Evolutionary conservation across 768 basidiomycete species (phyloP).

Genomic region (Zangia roseola): DNA sequence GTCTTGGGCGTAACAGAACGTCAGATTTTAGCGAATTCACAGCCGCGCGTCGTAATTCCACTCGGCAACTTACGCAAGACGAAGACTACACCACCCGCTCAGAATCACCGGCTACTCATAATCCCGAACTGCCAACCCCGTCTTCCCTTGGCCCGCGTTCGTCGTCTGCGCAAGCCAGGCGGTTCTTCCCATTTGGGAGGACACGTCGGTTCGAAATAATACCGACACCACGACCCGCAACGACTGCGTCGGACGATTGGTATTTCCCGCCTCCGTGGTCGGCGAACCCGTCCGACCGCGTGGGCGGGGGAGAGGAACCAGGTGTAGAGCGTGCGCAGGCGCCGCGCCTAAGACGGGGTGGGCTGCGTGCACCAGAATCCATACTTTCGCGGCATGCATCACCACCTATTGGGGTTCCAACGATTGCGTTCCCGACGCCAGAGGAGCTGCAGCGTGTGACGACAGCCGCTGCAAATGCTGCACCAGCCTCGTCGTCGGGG

Average conservation of each 20-base stretch:
- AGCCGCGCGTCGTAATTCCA: constrained; percentile 56
- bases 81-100: constrained; percentile 20
- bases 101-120: constrained; percentile 4
- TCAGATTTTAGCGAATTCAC: constrained; percentile 77
- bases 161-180: constrained; percentile 34
- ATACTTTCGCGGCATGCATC: constrained; percentile 49
- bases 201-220: constrained; percentile 43
- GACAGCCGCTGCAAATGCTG: background rate
- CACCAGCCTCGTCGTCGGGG: background rate
- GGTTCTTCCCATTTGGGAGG: constrained; percentile 58
- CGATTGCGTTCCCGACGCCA: constrained; percentile 19
- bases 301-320: constrained; percentile 27
- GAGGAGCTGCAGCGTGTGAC: constrained; percentile 23
- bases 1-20: constrained; percentile 50
- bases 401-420: constrained; percentile 26
- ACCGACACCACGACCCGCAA: constrained; percentile 30
- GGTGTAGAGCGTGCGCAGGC: constrained; percentile 36
- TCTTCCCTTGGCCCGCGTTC: constrained; percentile 15
- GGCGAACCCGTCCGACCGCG: constrained; percentile 15
- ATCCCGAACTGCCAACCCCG: background rate
- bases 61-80: constrained; percentile 32
- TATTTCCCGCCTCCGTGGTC: constrained; percentile 30
- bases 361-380: constrained; percentile 62
- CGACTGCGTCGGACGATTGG: constrained; percentile 33
- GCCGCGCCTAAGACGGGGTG: constrained; percentile 66